Evolutionary conservation across 202 grass and related monocot species (phyloP).

Genomic region (Zoysia matrella): DNA sequence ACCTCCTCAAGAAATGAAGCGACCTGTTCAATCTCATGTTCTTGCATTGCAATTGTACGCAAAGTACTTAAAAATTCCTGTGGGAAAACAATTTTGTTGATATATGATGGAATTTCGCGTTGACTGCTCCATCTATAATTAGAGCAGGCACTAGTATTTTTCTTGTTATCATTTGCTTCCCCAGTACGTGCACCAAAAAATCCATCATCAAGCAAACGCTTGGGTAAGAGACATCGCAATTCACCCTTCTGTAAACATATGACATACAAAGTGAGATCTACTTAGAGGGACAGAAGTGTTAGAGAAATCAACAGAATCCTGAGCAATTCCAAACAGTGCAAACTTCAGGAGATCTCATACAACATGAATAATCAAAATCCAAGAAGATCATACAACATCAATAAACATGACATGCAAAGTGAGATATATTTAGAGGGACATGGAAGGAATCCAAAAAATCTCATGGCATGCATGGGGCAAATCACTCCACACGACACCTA

Average conservation of each 20-base stretch:
- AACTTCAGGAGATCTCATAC: background rate
- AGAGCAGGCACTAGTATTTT: constrained; percentile 33
- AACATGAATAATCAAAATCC: constrained; percentile 9
- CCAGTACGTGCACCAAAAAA: constrained; percentile 62
- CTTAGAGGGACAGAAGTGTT: background rate
- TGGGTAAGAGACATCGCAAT: constrained; percentile 86
- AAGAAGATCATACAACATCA: background rate
- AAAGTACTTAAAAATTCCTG: constrained; percentile 77
- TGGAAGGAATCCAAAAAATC: constrained; percentile 8
- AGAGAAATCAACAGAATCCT: background rate
- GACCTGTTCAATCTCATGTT: constrained; percentile 71
- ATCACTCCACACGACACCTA: background rate
- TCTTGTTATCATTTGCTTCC: constrained; percentile 54
- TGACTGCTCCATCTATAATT: constrained; percentile 86
- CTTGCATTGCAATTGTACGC: constrained; percentile 88
- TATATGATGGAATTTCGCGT: constrained; percentile 83
- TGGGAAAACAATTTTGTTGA: constrained; percentile 75
- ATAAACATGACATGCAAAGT: no score
- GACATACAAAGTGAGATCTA: constrained; percentile 28
- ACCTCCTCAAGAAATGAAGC: constrained; percentile 76
- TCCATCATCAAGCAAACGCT: constrained; percentile 75
- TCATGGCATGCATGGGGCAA: background rate
- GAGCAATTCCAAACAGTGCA: background rate
- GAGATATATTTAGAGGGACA: background rate
- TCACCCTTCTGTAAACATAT: constrained; percentile 68